Conservation (phyloP, 2,329 filamentous ascomycete species). For the Monascus ruber region DNA sequence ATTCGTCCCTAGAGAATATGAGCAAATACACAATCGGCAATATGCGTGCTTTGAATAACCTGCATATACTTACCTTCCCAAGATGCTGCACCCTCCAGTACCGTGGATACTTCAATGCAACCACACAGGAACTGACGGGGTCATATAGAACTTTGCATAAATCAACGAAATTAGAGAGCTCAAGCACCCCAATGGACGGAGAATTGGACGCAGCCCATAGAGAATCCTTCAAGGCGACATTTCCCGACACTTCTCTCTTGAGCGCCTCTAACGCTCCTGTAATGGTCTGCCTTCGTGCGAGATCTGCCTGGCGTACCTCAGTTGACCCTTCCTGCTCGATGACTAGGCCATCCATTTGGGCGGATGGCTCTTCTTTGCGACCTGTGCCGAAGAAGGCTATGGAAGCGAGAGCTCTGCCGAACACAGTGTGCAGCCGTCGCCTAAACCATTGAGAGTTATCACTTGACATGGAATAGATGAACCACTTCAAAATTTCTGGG, state of each 20-base stretch:
- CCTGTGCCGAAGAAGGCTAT: constrained; percentile 45
- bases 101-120: constrained; percentile 44
- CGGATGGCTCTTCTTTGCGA: constrained; percentile 19
- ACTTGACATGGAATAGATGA: constrained; percentile 45
- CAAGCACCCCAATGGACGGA: constrained; percentile 38
- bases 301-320: constrained; percentile 41
- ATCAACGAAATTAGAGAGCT: constrained; percentile 47
- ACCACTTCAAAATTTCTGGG: constrained; percentile 42
- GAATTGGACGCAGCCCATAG: constrained; percentile 48
- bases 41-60: background rate
- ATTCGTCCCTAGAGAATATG: constrained; percentile 26
- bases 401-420: constrained; percentile 46
- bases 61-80: constrained; percentile 34
- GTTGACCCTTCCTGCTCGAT: constrained; percentile 46
- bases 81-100: constrained; percentile 45
- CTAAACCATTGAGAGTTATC: constrained; percentile 50
- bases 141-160: constrained; percentile 47
- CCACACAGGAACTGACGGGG: constrained; percentile 36
- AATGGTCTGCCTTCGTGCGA: constrained; percentile 45
- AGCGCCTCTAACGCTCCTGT: constrained; percentile 47
- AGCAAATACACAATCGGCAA: background rate
- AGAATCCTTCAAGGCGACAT: constrained; percentile 40
- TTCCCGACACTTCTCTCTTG: constrained; percentile 40
- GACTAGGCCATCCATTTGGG: constrained; percentile 36
- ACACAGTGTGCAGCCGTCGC: constrained; percentile 39